These are phyloP conservation scores for Pseudoscleropodium purum DNA, from an alignment of 225 moss, liverwort and hornwort genomes.

Conservation along the genomic window DNA sequence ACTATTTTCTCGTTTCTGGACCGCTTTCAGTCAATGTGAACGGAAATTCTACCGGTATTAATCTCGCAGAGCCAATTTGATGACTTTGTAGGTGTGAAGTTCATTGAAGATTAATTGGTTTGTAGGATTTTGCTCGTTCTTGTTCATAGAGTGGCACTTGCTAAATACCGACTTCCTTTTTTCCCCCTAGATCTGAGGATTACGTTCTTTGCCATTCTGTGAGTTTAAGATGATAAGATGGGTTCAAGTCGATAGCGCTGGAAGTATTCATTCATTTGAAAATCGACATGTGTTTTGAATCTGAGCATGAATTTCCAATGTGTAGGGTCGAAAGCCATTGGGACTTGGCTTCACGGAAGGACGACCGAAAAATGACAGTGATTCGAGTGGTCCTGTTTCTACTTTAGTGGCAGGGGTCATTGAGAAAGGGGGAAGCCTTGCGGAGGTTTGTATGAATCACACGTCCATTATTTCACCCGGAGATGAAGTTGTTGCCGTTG, in stretches of 20 bases:
- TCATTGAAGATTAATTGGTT: background rate
- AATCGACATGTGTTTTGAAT: background rate
- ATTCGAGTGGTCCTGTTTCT: slow-evolving; percentile 11
- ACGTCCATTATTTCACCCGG: slow-evolving; percentile 43
- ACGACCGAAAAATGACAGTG: slow-evolving; percentile 27
- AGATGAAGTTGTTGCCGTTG: slow-evolving; percentile 85
- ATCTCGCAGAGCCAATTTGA: background rate
- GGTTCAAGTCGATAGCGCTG: background rate
- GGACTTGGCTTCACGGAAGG: slow-evolving; percentile 68
- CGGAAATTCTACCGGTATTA: background rate
- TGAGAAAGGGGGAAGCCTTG: slow-evolving; percentile 74
- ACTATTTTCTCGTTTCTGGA: background rate
- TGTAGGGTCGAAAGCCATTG: slow-evolving; percentile 55
- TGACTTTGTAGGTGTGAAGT: background rate
- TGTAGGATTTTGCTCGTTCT: background rate
- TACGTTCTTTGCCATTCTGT: background rate
- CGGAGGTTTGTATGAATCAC: slow-evolving; percentile 65
- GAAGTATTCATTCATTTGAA: background rate
- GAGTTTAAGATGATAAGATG: background rate
- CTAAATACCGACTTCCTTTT: background rate
- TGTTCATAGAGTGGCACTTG: background rate
- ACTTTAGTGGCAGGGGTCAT: slow-evolving; percentile 42
- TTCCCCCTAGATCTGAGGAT: background rate
- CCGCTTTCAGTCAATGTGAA: background rate
- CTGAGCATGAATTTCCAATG: background rate